These are phyloP conservation scores for Retiboletus fuscus DNA, from an alignment of 1,284 basidiomycete species.

Conservation along the genomic window DNA sequence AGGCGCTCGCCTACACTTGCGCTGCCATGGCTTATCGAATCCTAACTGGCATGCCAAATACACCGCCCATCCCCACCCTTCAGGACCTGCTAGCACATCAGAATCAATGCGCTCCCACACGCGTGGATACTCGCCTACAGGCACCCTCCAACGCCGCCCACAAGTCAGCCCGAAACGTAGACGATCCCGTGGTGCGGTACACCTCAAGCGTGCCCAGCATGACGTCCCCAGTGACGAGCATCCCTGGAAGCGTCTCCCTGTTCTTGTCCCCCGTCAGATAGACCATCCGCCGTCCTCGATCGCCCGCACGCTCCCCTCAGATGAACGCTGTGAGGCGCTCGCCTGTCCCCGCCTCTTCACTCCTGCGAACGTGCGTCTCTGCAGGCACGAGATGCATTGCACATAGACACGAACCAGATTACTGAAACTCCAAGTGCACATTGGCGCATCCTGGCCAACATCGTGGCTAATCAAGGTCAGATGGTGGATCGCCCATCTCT, in stretches of 20 bases:
- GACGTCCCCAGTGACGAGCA: slow-evolving; percentile 62
- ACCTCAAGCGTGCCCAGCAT: slow-evolving; percentile 66
- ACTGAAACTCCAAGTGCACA: slow-evolving; percentile 39
- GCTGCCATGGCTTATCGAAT: too few relatives aligned
- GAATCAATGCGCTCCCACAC: too few relatives aligned
- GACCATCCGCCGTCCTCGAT: slow-evolving; percentile 56
- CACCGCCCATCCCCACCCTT: too few relatives aligned
- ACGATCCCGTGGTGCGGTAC: slow-evolving; percentile 79
- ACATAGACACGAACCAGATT: too few relatives aligned
- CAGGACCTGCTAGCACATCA: slow-evolving; percentile 11
- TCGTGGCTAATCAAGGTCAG: slow-evolving; percentile 20
- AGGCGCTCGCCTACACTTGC: too few relatives aligned
- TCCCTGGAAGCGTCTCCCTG: slow-evolving; percentile 69
- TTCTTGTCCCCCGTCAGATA: too few relatives aligned
- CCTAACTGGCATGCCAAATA: too few relatives aligned
- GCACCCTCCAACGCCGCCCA: slow-evolving; percentile 48
- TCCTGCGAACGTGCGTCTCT: too few relatives aligned
- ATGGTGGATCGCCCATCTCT: slow-evolving; percentile 39
- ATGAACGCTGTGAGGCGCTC: slow-evolving; percentile 77
- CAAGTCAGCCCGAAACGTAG: slow-evolving; percentile 64
- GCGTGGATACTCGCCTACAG: slow-evolving; percentile 46
- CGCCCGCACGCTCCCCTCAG: slow-evolving; percentile 56
- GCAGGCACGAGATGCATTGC: too few relatives aligned
- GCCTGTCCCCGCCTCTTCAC: slow-evolving; percentile 66
- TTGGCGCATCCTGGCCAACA: slow-evolving; percentile 5